Evolutionary conservation across 2,329 filamentous ascomycete genomes (phyloP), one percentile per base, ranked within the genome.

Genomic region (Trichoderma sp.): DNA sequence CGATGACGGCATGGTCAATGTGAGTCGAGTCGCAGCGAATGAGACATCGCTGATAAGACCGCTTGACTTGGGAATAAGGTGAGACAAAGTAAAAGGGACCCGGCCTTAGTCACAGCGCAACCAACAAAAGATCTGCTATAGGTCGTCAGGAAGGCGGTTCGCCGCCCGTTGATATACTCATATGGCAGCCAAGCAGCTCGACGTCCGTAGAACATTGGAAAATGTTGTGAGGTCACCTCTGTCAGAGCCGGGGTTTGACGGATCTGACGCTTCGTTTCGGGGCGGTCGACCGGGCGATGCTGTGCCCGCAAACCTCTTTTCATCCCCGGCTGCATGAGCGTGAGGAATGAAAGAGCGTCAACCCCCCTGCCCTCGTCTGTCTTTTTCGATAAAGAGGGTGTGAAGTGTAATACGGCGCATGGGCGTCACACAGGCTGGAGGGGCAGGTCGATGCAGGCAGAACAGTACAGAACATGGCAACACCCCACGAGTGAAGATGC

Each of bases 71-170:
- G 34, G 34, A 39, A 39, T 39, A 63, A 63, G 41, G 60, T 63
- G 60, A 63, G 58, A 51, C 58, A 50, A 52, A 28, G 28, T 34
- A 45, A 61, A 45, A 61, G 58, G 45, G 51, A 52, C 58, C 57
- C 3, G 45, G 41, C 7, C 6, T 61, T 52, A 43, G 28, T 60
- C 26, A 61, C 34, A 21, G 34, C 47, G 47, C 58, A 26, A 52
- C 14, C 12, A 39, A 39, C 34, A 61, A 26, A 52, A 17, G 41
- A 48, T 51, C 17, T 17, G 7, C 26, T 34, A 10, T 7, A 44
- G 12, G 55, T 28, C 34, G 14, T 14, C 34, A 19, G 21, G 17
- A 5, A 34, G 24, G 43, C 30, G 34, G 14, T 14, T 14, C 9
- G 44, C 21, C 21, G n/a, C 12, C 34, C 34, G 34, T 39, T 10